Conservation (phyloP, 164 flowering plant genomes). For the Warburgia ugandensis region DNA sequence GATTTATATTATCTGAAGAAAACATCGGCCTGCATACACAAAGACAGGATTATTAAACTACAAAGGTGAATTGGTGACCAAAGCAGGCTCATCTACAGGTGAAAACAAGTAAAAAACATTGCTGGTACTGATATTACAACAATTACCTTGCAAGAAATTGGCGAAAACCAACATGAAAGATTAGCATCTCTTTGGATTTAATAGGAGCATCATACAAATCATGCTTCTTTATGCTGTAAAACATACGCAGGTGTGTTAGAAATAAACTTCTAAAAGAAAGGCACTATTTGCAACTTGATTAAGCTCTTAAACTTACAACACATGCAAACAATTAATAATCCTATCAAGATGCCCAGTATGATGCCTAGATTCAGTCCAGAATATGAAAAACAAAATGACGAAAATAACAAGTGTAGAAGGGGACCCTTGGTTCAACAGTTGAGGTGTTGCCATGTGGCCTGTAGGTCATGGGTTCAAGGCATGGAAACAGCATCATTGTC, state of each 20-base stretch:
- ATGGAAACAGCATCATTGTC: no score
- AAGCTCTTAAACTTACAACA: background rate
- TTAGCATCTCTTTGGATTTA: conserved; percentile 74
- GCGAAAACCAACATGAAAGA: conserved; percentile 94
- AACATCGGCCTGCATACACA: conserved; percentile 71
- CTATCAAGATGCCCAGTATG: no score
- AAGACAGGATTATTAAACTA: conserved; percentile 1
- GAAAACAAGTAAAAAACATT: conserved; percentile 3
- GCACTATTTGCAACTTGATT: no score
- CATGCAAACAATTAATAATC: background rate
- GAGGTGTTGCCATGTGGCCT: no score
- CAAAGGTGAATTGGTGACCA: background rate
- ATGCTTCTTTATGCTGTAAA: conserved; percentile 79
- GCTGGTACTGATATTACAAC: background rate
- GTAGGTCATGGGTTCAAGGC: no score
- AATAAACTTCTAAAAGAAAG: no score
- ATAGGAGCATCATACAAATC: conserved; percentile 67
- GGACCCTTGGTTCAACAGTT: no score
- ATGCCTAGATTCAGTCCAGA: no score
- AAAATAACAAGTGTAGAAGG: no score
- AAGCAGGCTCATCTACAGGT: background rate
- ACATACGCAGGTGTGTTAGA: background rate
- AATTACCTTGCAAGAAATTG: conserved; percentile 86
- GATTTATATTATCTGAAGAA: conserved; percentile 66
- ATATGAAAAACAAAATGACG: no score